Evolutionary conservation across 495 filamentous ascomycete genomes (phyloP).

Genomic region (Tricharina praecox): DNA sequence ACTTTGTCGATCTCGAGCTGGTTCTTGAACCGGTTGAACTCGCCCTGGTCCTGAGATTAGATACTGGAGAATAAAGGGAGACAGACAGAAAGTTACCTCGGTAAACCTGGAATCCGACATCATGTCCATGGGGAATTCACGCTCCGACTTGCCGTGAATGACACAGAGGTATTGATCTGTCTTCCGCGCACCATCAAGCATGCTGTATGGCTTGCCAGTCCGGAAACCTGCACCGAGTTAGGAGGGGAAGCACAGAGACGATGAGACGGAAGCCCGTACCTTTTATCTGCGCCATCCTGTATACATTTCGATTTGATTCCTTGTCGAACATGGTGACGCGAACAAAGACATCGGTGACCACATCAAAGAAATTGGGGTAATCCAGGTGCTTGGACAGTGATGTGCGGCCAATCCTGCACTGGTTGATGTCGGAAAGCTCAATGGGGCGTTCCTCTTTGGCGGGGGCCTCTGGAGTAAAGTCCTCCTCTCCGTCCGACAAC

Average conservation of each 20-base stretch:
- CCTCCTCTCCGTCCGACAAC: slow-evolving; percentile 52
- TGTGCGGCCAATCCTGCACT: slow-evolving; percentile 59
- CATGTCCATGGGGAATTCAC: slow-evolving; percentile 64
- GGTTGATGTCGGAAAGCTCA: slow-evolving; percentile 63
- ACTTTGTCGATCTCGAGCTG: slow-evolving; percentile 54
- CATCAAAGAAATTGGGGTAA: slow-evolving; percentile 69
- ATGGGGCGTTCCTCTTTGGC: slow-evolving; percentile 28
- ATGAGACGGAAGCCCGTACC: slow-evolving; percentile 32
- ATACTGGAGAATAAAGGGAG: neutral
- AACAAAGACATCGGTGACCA: slow-evolving; percentile 54
- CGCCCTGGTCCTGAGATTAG: slow-evolving; percentile 40
- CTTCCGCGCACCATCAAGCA: slow-evolving; percentile 52
- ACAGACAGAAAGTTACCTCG: slow-evolving; percentile 37
- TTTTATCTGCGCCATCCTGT: slow-evolving; percentile 75
- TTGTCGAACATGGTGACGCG: slow-evolving; percentile 65
- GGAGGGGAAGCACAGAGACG: slow-evolving; percentile 1
- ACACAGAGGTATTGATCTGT: slow-evolving; percentile 57
- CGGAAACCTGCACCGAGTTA: slow-evolving; percentile 47
- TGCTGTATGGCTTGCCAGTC: slow-evolving; percentile 60
- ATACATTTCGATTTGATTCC: slow-evolving; percentile 50
- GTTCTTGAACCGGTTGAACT: slow-evolving; percentile 69
- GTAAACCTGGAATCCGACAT: slow-evolving; percentile 63
- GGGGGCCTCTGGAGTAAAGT: slow-evolving; percentile 50
- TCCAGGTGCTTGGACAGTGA: slow-evolving; percentile 78
- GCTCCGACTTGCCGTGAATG: slow-evolving; percentile 58